Base-by-base conservation (phyloP, 768 basidiomycete genomes). In the Psilocybe sp. region DNA sequence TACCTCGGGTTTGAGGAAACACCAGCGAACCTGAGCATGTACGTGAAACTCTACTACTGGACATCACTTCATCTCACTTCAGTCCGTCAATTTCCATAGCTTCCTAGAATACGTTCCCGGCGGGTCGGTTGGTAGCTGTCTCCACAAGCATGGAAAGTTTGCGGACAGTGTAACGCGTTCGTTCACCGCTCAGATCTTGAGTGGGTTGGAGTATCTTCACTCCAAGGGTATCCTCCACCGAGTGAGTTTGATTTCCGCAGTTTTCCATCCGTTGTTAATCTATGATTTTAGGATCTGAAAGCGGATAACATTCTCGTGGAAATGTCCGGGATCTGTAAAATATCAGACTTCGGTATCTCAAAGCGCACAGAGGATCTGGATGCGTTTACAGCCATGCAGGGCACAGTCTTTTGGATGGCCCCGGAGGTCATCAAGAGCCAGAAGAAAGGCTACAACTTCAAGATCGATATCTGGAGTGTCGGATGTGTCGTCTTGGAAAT, bases 391-490 rank as follows among this genome's bases (percentile, higher is more conserved):
- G 89, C 91, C 16, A 94, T 99, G 92, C 90, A 93, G 65, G 97
- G 97, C 19, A 95, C 95, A 15, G 89, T 98, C 33, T 98, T 97
- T 66, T 99, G 97, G 96, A 98, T 98, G 96, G 95, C 95, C 9
- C 95, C 95, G 0, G 95, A 93, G 71, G 92, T 97, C 47, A 81
- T 93, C 52, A 86, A 92, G 54, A 85, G 89, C 33, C 82, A 88
- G 65, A 85, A 86, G 66, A 87, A 88, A 59, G 93, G 93, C 0
- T 98, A 98, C 67, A 95, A 92, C 59, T 92, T 88, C 62, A 98
- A 99, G 71, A 85, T 97, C 44, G 97, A 99, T 64, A 96, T 99
- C 56, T 99, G 97, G 97, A 94, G 92, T 66, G 81, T 98, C 4
- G 97, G 97, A 1, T 99, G 97, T 71, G 91, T 98, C n/a, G 89